Percentiles rank a stretch among this genome's conserved stretches.
These are phyloP conservation scores for Boletus calvinii DNA, from an alignment of 1,284 basidiomycete genomes.

Conservation along the genomic window DNA sequence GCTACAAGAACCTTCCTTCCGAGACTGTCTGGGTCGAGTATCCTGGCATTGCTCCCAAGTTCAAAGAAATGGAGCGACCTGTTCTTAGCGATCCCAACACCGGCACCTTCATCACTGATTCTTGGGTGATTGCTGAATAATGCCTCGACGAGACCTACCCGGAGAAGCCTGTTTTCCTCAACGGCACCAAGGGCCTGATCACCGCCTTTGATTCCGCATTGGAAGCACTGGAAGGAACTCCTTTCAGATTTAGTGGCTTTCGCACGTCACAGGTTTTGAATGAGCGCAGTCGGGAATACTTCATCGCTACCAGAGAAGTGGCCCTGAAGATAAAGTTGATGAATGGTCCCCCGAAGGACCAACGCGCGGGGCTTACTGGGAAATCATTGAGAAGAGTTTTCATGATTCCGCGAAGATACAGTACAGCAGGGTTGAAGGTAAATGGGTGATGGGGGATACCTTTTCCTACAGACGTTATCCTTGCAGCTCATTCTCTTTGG, in stretches of 20 bases:
- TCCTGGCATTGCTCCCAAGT: constrained; percentile 29
- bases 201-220: constrained; percentile 28
- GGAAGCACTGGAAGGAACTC: not conserved
- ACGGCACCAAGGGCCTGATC: constrained; percentile 33
- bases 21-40: constrained; percentile 32
- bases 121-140: constrained; percentile 41
- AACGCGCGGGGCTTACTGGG: constrained; percentile 27
- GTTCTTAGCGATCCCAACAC: constrained; percentile 35
- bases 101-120: constrained; percentile 37
- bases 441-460: constrained; percentile 28
- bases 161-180: constrained; percentile 39
- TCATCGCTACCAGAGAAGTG: constrained; percentile 5
- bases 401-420: constrained; percentile 15
- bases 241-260: constrained; percentile 11
- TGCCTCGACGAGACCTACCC: constrained; percentile 46
- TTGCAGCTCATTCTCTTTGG: constrained; percentile 20
- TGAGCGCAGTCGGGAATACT: constrained; percentile 21
- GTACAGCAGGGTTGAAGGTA: constrained; percentile 19
- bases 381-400: constrained; percentile 11
- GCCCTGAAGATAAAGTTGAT: constrained; percentile 1
- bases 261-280: constrained; percentile 22
- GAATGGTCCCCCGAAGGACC: constrained; percentile 29
- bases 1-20: constrained; percentile 35
- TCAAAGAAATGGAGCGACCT: constrained; percentile 32
- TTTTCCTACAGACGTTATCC: constrained; percentile 33